phyloP scores from a whole-genome alignment of 768 basidiomycete genomes.

The Stropharia rugosoannulata region DNA sequence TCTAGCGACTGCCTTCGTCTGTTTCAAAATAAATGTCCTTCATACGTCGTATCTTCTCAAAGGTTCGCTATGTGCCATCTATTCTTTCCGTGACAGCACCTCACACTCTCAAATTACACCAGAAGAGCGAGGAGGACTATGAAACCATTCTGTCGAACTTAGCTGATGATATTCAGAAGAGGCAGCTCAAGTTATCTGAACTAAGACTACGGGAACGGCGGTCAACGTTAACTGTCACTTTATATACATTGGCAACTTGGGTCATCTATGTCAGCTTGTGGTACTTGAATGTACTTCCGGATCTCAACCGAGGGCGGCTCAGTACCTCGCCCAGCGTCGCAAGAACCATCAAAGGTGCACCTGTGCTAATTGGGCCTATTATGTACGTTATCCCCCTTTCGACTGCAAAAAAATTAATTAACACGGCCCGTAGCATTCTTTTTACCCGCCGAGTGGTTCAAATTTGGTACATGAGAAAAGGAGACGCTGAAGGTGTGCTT shows the following conservation, averaged over 20 bases:
- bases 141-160: conserved; percentile 70
- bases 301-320: conserved; percentile 27
- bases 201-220: conserved; percentile 85
- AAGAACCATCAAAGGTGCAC: conserved; percentile 47
- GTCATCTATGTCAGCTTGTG: conserved; percentile 69
- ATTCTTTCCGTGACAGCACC: background rate
- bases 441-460: conserved; percentile 81
- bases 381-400: conserved; percentile 49
- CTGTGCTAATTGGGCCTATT: conserved; percentile 74
- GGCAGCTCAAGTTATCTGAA: conserved; percentile 73
- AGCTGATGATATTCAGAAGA: conserved; percentile 67
- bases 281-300: conserved; percentile 63
- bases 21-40: conserved; percentile 15
- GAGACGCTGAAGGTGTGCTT: conserved; percentile 74
- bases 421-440: conserved; percentile 43
- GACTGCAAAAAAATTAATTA: background rate
- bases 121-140: conserved; percentile 71
- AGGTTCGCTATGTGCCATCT: conserved; percentile 18
- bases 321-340: conserved; percentile 30
- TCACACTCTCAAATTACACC: background rate
- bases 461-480: conserved; percentile 80
- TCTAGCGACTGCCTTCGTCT: background rate
- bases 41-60: conserved; percentile 26
- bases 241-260: conserved; percentile 79
- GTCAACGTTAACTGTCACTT: conserved; percentile 70